phyloP scores from a whole-genome alignment of 2,329 filamentous ascomycete species.

The Fusarium citri region DNA sequence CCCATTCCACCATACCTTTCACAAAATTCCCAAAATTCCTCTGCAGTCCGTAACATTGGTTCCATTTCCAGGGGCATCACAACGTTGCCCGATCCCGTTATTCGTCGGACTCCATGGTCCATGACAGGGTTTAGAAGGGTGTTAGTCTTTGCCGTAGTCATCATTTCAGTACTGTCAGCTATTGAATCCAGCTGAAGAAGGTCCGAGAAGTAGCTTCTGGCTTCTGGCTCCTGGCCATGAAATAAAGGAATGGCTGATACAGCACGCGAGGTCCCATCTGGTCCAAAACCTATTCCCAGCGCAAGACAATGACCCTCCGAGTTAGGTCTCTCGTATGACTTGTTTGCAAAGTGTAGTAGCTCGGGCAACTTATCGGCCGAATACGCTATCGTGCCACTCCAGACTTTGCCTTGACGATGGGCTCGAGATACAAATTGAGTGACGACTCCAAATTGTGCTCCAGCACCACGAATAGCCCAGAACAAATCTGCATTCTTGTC shows the following conservation, averaged over 20 bases:
- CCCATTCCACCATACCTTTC: slow-evolving; percentile 37
- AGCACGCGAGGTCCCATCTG: slow-evolving; percentile 23
- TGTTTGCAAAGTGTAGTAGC: slow-evolving; percentile 42
- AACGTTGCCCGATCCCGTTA: slow-evolving; percentile 44
- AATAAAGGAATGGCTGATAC: slow-evolving; percentile 41
- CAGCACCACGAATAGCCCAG: slow-evolving; percentile 62
- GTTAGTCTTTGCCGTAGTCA: slow-evolving; percentile 41
- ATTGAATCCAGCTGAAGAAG: slow-evolving; percentile 28
- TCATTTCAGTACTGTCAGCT: slow-evolving; percentile 25
- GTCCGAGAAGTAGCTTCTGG: slow-evolving; percentile 35
- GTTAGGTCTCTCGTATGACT: slow-evolving; percentile 32
- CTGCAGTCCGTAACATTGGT: slow-evolving; percentile 45
- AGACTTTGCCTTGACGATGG: slow-evolving; percentile 48
- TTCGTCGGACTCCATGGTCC: slow-evolving; percentile 42
- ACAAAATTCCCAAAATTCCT: slow-evolving; percentile 46
- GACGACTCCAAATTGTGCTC: slow-evolving; percentile 58
- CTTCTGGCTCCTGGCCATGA: slow-evolving; percentile 33
- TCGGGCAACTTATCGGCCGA: slow-evolving; percentile 39
- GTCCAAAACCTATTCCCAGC: slow-evolving; percentile 39
- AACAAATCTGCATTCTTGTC: slow-evolving; percentile 58
- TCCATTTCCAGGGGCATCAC: slow-evolving; percentile 52
- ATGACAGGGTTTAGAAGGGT: slow-evolving; percentile 42
- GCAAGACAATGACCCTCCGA: slow-evolving; percentile 41
- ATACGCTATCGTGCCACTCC: slow-evolving; percentile 48
- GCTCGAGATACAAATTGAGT: slow-evolving; percentile 51